phyloP scores from a whole-genome alignment of 345 rosid species.

The Clausena lansium region DNA sequence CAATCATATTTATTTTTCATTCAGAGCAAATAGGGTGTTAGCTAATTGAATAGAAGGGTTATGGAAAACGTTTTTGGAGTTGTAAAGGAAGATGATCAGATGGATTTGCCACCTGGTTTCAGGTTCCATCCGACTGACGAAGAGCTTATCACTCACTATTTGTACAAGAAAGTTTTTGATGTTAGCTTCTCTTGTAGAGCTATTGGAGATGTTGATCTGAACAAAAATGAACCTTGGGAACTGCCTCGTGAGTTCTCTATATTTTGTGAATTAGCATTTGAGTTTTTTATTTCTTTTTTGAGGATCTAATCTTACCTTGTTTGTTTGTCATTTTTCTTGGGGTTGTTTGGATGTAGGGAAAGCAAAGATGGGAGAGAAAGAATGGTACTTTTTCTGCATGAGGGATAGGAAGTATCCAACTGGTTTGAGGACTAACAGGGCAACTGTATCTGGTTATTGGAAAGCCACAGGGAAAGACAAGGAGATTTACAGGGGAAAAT shows the following conservation, averaged over 20 bases:
- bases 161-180: conserved; percentile 68
- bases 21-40: conserved; percentile 28
- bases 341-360: conserved; percentile 49
- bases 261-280: neutral
- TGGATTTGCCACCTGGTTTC: conserved; percentile 91
- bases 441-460: conserved; percentile 92
- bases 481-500: conserved; percentile 68
- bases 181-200: conserved; percentile 59
- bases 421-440: conserved; percentile 82
- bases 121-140: conserved; percentile 95
- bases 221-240: conserved; percentile 99
- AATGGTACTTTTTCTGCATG: conserved; percentile 92
- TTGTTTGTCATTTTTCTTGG: neutral
- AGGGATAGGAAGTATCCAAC: conserved; percentile 93
- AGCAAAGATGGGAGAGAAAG: conserved; percentile 96
- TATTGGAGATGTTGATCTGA: conserved; percentile 89
- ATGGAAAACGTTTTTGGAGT: conserved; percentile 45
- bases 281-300: neutral
- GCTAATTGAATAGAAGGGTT: conserved; percentile 12
- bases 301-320: too few relatives aligned
- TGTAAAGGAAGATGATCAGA: conserved; percentile 60
- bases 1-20: conserved; percentile 11
- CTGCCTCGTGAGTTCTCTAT: conserved; percentile 63
- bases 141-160: conserved; percentile 84
- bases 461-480: conserved; percentile 95